Evolutionary conservation across 2,329 filamentous ascomycete species (phyloP), one percentile per base, ranked within the genome.

Genomic region (Colletotrichum sansevieriae): DNA sequence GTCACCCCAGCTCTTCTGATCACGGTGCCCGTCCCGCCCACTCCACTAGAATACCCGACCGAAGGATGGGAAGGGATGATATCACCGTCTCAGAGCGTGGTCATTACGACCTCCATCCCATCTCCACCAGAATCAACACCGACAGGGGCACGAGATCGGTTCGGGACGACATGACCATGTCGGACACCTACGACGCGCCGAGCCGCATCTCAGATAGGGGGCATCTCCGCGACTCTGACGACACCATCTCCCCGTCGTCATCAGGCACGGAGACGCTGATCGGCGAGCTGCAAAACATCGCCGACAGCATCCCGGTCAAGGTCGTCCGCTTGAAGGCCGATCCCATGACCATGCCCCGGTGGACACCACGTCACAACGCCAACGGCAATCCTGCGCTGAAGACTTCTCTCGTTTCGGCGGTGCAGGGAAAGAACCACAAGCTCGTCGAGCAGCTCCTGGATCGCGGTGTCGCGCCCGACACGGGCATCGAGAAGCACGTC

Each of bases 361-460:
- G 83, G 81, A 80, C 78, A 44, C 84, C 87, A 2, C 81, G 85
- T 55, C 83, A 82, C 71, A 80, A 75, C 2, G 74, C 76, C 0
- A 83, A 81, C 6, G 75, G 79, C 3, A 83, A 84, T 37, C 79
- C 80, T 0, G 75, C 80, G 0, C 77, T 86, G 72, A 84, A 80
- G 73, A 76, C 80, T 2, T 83, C 85, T 3, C 79, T 90, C 0
- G 73, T 86, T 2, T 82, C 83, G 7, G 88, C 88, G 3, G 82
- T 90, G 12, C 83, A 86, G n/a, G 80, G 81, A 41, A 84, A 81
- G 72, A 89, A 90, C 72, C 84, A 88, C 74, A 85, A 85, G 72
- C 76, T 87, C 41, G 76, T 89, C 1, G 84, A 87, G 76, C 85
- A 89, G 73, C 79, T 90, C 7, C 81, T 90, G 3, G 85, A 89